These are phyloP conservation scores for Solanum lycopersicoides DNA, from an alignment of 257 asterid species.

Conservation along the genomic window DNA sequence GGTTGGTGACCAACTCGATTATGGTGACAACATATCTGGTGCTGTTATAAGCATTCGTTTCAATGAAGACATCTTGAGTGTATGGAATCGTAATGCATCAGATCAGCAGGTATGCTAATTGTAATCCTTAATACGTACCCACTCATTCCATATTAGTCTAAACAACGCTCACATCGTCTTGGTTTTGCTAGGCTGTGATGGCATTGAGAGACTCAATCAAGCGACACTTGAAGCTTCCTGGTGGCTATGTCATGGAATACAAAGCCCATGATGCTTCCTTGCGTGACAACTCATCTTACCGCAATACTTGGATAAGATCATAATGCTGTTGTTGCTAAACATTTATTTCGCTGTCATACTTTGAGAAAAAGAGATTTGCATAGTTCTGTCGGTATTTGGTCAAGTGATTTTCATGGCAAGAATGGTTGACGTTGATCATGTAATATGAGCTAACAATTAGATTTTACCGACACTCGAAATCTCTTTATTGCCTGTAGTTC, in stretches of 20 bases:
- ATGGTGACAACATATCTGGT: constrained; percentile 84
- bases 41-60: constrained; percentile 90
- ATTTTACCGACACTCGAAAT: background rate
- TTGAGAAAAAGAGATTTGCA: background rate
- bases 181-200: constrained; percentile 69
- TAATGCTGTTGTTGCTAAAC: constrained; percentile 7
- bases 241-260: constrained; percentile 87
- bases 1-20: constrained; percentile 89
- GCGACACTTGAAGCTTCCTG: constrained; percentile 84
- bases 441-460: background rate
- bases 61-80: constrained; percentile 92
- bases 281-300: constrained; percentile 88
- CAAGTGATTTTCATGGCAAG: background rate
- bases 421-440: background rate
- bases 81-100: constrained; percentile 96
- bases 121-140: background rate
- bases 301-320: constrained; percentile 97
- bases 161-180: background rate
- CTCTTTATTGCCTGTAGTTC: background rate
- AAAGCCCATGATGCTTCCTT: constrained; percentile 94
- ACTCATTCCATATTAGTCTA: background rate
- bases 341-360: background rate
- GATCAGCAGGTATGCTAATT: constrained; percentile 69
- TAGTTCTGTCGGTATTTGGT: background rate
- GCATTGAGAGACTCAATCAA: constrained; percentile 84